Base-by-base conservation (phyloP, 306 rosid genomes). In the Fagus sylvatica region DNA sequence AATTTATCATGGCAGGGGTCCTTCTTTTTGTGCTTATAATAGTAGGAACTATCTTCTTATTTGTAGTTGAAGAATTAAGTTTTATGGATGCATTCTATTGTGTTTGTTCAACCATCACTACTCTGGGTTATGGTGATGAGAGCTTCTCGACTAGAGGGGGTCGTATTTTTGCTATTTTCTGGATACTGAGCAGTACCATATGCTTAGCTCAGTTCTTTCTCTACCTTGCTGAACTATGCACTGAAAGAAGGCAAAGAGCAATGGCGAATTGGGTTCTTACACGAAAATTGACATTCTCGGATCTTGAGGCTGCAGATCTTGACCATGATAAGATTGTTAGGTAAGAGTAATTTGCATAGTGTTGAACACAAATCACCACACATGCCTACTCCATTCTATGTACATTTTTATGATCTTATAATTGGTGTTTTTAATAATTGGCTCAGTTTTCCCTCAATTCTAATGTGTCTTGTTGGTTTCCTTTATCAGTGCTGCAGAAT, bases 291-390 rank as follows among this genome's bases (percentile, higher is more conserved):
- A 88, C 96, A 4, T 34, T 3, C 68, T 40, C 78, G 0, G 96
- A 94, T 85, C 96, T 91, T 71, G 97, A 91, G 82, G 94, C 88
- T 49, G 96, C 94, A 46, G 97, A 94, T 83, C 91, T 91, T 84
- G 93, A 94, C 84, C 86, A 84, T 48, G 98, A 94, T 84, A 81
- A 80, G 75, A 84, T 55, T 78, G 93, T 94, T 13, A 85, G 93
- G 98, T 89, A 83, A 32, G 82, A 34, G 53, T 39, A 34, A 68
- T 54, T 66, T 74, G 41, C 71, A 1, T 76, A 40, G 22, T 11
- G 49, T n/a, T 65, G 41, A 33, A 11, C 40, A 4, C 67, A 32
- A 22, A 22, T 64, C 16, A 2, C 69, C 5, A 34, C 6, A 64
- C 11, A 15, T 34, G 40, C 69, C 28, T 15, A 62, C 7, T 9